A percentile compares a stretch with the other conserved stretches of the same genome.
phyloP scores from a whole-genome alignment of 1,284 basidiomycete genomes.

The Cystobasidium slooffiae region DNA sequence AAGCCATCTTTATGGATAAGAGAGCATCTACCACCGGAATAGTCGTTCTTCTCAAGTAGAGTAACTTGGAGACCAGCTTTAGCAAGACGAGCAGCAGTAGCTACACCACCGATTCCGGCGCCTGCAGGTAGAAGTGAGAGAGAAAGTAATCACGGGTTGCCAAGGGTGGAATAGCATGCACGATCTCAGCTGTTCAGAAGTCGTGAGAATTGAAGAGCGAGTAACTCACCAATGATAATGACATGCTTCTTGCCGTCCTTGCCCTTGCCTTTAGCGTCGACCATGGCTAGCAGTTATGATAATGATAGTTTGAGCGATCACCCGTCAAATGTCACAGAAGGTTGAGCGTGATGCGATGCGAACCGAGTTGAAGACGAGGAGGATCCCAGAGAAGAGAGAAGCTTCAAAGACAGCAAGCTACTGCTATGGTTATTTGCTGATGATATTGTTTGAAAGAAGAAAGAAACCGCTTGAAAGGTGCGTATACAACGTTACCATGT shows the following conservation, averaged over 20 bases:
- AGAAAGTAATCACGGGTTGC: too few relatives aligned
- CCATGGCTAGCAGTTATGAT: neutral
- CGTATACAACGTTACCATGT: neutral
- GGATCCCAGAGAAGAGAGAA: neutral
- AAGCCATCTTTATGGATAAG: conserved; percentile 61
- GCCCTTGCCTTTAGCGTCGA: conserved; percentile 20
- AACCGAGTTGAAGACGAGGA: neutral
- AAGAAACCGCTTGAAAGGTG: neutral
- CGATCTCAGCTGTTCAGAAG: neutral
- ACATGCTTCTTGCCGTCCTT: conserved; percentile 40
- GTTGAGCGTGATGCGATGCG: neutral
- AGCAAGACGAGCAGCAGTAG: conserved; percentile 60
- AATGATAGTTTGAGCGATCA: neutral
- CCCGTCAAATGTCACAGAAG: neutral
- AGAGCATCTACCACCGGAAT: conserved; percentile 62
- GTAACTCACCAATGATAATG: conserved; percentile 33
- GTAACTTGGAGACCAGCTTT: conserved; percentile 60
- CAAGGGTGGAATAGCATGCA: neutral
- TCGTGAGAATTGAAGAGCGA: neutral
- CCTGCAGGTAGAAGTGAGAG: conserved; percentile 49
- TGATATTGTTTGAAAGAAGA: neutral
- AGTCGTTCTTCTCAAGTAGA: conserved; percentile 60
- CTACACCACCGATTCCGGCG: conserved; percentile 61
- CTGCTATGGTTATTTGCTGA: neutral
- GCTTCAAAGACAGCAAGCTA: neutral